Base-by-base conservation (phyloP, 176 grass and related monocot species). In the Zizania latifolia region DNA sequence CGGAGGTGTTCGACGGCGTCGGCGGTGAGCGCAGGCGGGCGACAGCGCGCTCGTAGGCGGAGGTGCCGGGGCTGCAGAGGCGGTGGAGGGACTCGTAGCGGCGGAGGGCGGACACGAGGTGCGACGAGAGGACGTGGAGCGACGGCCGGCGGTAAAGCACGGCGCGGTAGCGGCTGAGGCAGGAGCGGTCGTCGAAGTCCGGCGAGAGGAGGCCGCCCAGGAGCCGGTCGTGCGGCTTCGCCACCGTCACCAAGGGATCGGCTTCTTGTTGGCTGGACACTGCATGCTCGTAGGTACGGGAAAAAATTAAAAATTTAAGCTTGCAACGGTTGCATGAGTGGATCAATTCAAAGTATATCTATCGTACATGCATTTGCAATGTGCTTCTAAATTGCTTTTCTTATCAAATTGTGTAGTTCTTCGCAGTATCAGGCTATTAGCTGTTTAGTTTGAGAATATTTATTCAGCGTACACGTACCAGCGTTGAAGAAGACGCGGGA, bases 181-280 rank as follows among this genome's bases (percentile, higher is more conserved):
- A 96, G 53, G 89, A 36, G 45, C 27, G 0, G n/a, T 83, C 83
- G 51, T 87, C 57, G 21, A 89, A 92, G 27, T 82, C 71, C 31
- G 83, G 57, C 62, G 89, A 89, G 58, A 92, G 92, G 8, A 92
- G 84, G 28, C 89, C 89, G 15, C 86, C 89, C 11, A 96, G 86
- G 28, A 96, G 80, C 82, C 37, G 80, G 35, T 92, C 89, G 26
- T 59, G 59, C 8, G 68, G 45, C 14, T 64, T 29, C 16, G 82
- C 60, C 15, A 70, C 82, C 51, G 68, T 59, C 40, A 51, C 37
- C 19, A 39, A 13, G 32, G 51, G 43, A 4, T 11, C 53, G 30
- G 38, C 39, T 1, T 39, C 84, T 23, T 70, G n/a, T 23, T 70
- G 13, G 0, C 53, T 33, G n/a, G 53, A 80, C 71, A 68, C 83